phyloP scores from a whole-genome alignment of 805 yeast species.

The Metschnikowia peoriensis region DNA sequence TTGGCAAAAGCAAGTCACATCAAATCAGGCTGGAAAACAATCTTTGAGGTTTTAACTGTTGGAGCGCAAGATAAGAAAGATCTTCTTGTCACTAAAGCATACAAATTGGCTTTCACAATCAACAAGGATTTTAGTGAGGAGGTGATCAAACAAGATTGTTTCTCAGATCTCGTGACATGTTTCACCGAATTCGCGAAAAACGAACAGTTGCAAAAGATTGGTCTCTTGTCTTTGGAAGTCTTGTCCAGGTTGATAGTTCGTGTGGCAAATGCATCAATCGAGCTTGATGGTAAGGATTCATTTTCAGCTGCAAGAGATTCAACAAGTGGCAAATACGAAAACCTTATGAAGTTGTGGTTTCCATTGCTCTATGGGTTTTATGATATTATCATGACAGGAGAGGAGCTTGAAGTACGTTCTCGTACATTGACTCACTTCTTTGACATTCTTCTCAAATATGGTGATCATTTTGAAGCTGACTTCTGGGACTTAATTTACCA shows the following conservation, averaged over 20 bases:
- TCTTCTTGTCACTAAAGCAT: constrained; percentile 60
- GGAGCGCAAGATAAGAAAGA: constrained; percentile 66
- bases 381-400: constrained; percentile 88
- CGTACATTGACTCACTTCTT: constrained; percentile 81
- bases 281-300: constrained; percentile 5
- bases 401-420: constrained; percentile 91
- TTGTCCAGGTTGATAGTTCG: constrained; percentile 60
- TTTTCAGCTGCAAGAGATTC: constrained; percentile 12
- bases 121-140: constrained; percentile 59
- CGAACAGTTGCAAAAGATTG: constrained; percentile 72
- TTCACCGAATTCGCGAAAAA: constrained; percentile 83
- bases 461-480: constrained; percentile 65
- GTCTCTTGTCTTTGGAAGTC: constrained; percentile 77
- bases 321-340: constrained; percentile 20
- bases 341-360: constrained; percentile 68
- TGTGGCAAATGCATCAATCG: constrained; percentile 49
- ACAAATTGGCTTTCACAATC: constrained; percentile 59
- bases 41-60: constrained; percentile 71
- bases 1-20: constrained; percentile 69
- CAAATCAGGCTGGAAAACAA: constrained; percentile 93
- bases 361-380: constrained; percentile 85
- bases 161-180: constrained; percentile 64
- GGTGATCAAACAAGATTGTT: constrained; percentile 69
- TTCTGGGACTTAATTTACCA: constrained; percentile 85
- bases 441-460: constrained; percentile 75